These are phyloP conservation scores for Cytospora leucostoma DNA, from an alignment of 2,329 filamentous ascomycete species.

Conservation along the genomic window DNA sequence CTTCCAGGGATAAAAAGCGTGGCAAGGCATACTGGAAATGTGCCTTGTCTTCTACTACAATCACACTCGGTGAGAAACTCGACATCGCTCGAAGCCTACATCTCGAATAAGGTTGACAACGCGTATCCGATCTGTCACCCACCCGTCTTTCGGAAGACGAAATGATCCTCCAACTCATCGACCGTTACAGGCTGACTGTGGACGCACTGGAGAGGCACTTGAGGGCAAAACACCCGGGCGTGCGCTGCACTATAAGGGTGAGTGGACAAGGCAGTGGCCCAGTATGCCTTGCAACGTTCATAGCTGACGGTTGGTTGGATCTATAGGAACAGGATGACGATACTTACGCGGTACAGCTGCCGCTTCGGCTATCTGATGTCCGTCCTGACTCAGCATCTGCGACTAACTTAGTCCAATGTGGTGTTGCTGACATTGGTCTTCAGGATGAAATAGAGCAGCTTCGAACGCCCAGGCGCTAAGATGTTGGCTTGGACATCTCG, in stretches of 20 bases:
- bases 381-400: no score
- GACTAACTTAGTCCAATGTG: no score
- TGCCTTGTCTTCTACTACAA: conserved; percentile 2
- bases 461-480: no score
- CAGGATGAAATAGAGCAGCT: no score
- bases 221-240: neutral
- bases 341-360: conserved; percentile 14
- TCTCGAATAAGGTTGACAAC: no score
- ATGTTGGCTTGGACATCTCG: no score
- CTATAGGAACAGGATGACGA: conserved; percentile 14
- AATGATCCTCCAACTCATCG: neutral
- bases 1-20: neutral
- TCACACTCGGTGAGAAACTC: neutral
- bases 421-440: no score
- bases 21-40: neutral
- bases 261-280: neutral
- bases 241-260: conserved; percentile 1
- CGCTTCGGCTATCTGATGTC: neutral
- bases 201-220: conserved; percentile 3
- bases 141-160: neutral
- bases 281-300: neutral
- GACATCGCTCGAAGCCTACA: neutral
- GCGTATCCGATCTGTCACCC: no score
- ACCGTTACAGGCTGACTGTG: conserved; percentile 12
- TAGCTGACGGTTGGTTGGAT: no score